Percentiles rank a stretch among this genome's conserved stretches.
Evolutionary conservation across 208 protist species (phyloP).

Genomic region (Borovskyia barvae): DNA sequence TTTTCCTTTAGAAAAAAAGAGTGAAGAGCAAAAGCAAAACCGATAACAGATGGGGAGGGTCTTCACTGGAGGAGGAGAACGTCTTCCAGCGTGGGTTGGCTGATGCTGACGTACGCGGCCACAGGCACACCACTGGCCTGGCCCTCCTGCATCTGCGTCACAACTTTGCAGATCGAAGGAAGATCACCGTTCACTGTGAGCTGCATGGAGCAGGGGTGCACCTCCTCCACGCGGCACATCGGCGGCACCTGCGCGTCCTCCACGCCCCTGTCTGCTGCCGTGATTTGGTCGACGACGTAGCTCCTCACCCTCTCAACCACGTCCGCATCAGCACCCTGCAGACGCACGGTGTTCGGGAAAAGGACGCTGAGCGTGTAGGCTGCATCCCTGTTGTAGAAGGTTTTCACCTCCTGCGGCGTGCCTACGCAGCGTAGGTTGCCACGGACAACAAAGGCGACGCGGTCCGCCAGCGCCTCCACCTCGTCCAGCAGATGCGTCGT

Average conservation of each 20-base stretch:
- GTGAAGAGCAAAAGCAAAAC: not conserved
- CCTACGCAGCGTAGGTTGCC: conserved; percentile 90
- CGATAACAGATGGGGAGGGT: not conserved
- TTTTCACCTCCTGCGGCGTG: conserved; percentile 61
- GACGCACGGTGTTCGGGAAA: conserved; percentile 35
- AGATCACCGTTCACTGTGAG: conserved; percentile 40
- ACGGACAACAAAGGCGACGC: conserved; percentile 86
- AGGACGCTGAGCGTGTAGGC: conserved; percentile 55
- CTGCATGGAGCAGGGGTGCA: conserved; percentile 41
- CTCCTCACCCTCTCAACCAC: conserved; percentile 20
- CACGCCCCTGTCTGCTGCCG: not conserved
- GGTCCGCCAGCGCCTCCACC: conserved; percentile 74
- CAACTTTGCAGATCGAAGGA: conserved; percentile 33
- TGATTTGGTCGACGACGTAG: conserved; percentile 27
- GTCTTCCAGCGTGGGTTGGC: conserved; percentile 70
- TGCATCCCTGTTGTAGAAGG: conserved; percentile 35
- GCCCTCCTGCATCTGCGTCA: conserved; percentile 46
- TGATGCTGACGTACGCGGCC: conserved; percentile 56
- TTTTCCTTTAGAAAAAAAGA: not conserved
- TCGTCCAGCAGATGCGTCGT: conserved; percentile 92
- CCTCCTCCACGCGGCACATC: conserved; percentile 42
- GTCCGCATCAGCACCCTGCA: conserved; percentile 18
- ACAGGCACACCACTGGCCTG: conserved; percentile 35
- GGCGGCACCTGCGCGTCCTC: not conserved
- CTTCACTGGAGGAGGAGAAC: conserved; percentile 48